Conservation (phyloP, 129 eudicot genomes). For the Artemisia argyi region DNA sequence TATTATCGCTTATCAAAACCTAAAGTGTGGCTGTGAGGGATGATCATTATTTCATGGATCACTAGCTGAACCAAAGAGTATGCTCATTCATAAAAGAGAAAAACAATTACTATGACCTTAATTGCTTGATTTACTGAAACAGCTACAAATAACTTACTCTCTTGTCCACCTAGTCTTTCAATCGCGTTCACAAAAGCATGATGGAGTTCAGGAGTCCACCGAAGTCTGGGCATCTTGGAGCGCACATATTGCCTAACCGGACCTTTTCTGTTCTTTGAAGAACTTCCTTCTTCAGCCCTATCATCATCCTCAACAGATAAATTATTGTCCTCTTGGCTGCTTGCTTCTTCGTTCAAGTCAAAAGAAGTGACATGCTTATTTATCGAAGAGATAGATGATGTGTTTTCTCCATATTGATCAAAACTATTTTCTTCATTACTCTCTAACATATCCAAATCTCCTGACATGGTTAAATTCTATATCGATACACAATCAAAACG, state of each 20-base stretch:
- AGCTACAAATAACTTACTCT: constrained; percentile 55
- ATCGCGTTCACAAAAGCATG: constrained; percentile 77
- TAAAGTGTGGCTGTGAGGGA: too few species aligned
- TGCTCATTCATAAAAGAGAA: background rate
- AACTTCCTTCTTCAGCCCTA: constrained; percentile 30
- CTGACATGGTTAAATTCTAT: constrained; percentile 29
- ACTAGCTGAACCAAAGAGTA: too few species aligned
- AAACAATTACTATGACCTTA: background rate
- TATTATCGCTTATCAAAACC: too few species aligned
- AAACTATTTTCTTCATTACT: constrained; percentile 21
- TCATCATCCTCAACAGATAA: constrained; percentile 33
- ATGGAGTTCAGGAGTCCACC: constrained; percentile 95
- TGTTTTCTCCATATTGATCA: constrained; percentile 30
- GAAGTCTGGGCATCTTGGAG: constrained; percentile 80
- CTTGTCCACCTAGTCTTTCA: constrained; percentile 85
- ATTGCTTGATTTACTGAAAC: background rate
- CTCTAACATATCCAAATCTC: constrained; percentile 32
- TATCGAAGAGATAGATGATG: constrained; percentile 41
- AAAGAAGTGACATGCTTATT: constrained; percentile 42
- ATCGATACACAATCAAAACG: background rate
- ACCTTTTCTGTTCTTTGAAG: constrained; percentile 38
- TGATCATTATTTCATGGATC: too few species aligned
- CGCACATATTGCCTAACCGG: constrained; percentile 67
- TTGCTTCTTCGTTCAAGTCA: constrained; percentile 78
- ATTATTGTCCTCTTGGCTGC: constrained; percentile 25